Evolutionary conservation across 495 filamentous ascomycete genomes (phyloP).

Genomic region (Aspergillus kassunensis): DNA sequence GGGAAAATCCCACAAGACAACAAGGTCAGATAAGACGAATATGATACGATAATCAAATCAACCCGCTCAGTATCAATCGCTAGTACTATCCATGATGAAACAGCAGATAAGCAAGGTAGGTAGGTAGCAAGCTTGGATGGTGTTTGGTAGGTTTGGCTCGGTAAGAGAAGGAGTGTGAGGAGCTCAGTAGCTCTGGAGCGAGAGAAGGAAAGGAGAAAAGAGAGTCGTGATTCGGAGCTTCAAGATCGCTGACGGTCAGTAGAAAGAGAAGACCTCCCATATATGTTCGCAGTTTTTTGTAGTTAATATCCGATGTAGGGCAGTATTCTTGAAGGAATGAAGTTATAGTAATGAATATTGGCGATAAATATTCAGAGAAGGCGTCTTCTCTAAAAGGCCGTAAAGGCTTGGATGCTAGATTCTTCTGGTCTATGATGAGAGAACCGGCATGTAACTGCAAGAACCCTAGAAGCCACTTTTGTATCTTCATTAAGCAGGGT

Average conservation of each 20-base stretch:
- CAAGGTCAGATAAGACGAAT: conserved; percentile 7
- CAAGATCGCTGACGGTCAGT: neutral
- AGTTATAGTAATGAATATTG: conserved; percentile 8
- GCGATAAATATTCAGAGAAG: conserved; percentile 1
- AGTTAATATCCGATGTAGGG: neutral
- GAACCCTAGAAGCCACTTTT: neutral
- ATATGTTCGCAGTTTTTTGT: neutral
- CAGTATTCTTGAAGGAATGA: neutral
- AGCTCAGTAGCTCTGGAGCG: conserved; percentile 13
- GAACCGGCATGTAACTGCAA: neutral
- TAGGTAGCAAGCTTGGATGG: conserved; percentile 7
- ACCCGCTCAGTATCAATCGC: conserved; percentile 32
- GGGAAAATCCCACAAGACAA: conserved; percentile 10
- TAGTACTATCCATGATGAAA: conserved; percentile 30
- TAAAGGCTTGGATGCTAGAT: conserved; percentile 1
- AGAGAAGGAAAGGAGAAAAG: conserved; percentile 1
- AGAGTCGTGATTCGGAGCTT: conserved; percentile 1
- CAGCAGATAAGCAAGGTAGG: conserved; percentile 15
- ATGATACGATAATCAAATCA: conserved; percentile 16
- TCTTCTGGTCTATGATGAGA: conserved; percentile 14
- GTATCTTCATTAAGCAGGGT: neutral
- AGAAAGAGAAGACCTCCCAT: neutral
- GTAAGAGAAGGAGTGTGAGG: conserved; percentile 14
- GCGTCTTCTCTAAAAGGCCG: neutral
- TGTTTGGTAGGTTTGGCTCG: neutral